phyloP scores from a whole-genome alignment of 495 filamentous ascomycete species.

The Neurospora africana region DNA sequence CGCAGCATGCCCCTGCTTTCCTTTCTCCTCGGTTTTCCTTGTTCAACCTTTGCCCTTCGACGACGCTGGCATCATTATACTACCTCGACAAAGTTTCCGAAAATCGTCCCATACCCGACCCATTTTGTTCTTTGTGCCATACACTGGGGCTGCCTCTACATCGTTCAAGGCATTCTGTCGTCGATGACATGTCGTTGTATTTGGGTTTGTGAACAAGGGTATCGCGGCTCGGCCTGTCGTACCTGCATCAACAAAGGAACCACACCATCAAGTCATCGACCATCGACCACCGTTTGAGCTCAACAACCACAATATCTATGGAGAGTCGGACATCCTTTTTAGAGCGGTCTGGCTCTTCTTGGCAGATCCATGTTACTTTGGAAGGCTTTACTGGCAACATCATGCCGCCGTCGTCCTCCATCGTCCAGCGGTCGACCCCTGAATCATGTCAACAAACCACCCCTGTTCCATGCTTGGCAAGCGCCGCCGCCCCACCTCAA shows the following conservation, averaged over 20 bases:
- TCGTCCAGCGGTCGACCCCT: background rate
- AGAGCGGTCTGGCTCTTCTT: background rate
- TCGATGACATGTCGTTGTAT: background rate
- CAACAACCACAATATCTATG: background rate
- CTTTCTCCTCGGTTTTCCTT: background rate
- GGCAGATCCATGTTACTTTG: background rate
- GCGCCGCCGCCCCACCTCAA: background rate
- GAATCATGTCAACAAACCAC: background rate
- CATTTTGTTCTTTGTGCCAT: background rate
- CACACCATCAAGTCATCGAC: background rate
- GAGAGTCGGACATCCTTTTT: background rate
- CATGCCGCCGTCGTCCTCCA: background rate
- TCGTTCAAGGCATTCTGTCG: background rate
- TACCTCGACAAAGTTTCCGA: background rate
- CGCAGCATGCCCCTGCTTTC: background rate
- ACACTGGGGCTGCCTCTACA: background rate
- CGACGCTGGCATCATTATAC: background rate
- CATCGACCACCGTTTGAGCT: background rate
- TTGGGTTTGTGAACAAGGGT: background rate
- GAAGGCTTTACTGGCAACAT: background rate
- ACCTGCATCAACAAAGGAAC: background rate
- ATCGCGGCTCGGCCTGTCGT: background rate
- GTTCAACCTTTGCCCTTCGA: background rate
- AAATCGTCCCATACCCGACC: background rate
- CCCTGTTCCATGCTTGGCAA: background rate